Conservation (phyloP, 163 green algal species). For the Scenedesmus sp. region DNA sequence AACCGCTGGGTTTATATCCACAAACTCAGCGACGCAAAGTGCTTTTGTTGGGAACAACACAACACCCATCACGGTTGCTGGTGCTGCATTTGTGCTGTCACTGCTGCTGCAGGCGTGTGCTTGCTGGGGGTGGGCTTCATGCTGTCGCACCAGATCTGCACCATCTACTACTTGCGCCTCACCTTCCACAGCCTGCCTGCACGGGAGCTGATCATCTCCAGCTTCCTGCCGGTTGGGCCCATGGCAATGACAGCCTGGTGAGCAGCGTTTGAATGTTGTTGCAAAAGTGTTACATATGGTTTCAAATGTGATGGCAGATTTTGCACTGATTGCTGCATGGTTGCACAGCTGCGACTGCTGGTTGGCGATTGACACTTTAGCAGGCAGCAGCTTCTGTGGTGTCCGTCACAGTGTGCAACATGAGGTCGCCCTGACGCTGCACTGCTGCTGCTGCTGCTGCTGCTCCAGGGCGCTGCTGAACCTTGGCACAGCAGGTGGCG, state of each 20-base stretch:
- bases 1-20: too few species aligned
- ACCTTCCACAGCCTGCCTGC: slow-evolving; percentile 31
- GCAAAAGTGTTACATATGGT: too few species aligned
- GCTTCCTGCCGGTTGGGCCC: slow-evolving; percentile 43
- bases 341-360: too few species aligned
- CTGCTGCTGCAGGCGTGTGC: slow-evolving; percentile 14
- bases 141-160: slow-evolving; percentile 33
- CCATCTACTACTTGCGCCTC: slow-evolving; percentile 36
- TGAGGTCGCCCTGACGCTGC: background rate
- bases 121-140: slow-evolving; percentile 32
- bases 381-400: background rate
- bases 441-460: background rate
- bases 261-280: background rate
- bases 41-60: background rate
- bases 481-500: background rate
- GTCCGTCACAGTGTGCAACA: background rate
- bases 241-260: slow-evolving; percentile 48
- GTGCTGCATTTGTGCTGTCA: background rate
- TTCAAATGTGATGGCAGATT: too few species aligned
- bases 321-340: too few species aligned
- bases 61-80: background rate
- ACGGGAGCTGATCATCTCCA: slow-evolving; percentile 28
- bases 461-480: background rate
- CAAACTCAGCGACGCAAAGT: background rate
- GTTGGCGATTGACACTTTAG: too few species aligned